Base-by-base conservation (phyloP, 2,329 filamentous ascomycete species). In the Ceratocystis harringtonii region DNA sequence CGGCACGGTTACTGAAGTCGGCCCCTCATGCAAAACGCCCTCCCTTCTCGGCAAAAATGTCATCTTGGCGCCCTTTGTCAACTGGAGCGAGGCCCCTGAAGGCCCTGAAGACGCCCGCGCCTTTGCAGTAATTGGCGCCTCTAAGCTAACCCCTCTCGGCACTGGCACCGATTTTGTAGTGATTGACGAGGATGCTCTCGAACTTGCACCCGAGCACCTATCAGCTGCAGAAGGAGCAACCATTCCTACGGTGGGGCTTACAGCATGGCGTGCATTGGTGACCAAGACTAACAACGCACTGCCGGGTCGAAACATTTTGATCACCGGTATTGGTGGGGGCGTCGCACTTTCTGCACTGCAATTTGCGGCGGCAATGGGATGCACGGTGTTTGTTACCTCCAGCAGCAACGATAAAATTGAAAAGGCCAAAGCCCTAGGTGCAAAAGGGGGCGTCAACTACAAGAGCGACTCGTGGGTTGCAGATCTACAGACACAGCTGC, bases 301-400 rank as follows among this genome's bases (percentile, higher is more conserved):
- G 66, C 75, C 76, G 0, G 89, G 89, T 1, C 77, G 82, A 68
- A 95, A 95, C 72, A 79, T 97, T 3, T 78, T 97, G 41, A 77
- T 97, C 52, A 96, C 92, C 3, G 92, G 92, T 0, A 95, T 97
- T 74, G 92, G 92, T 0, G 92, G 92, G 44, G 92, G 92, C 55
- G 92, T 96, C 0, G 92, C 92, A 43, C 77, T 96, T 65, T 86
- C 89, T 78, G 87, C 83, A 5, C 77, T 96, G 70, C 81, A 90
- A 73, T 95, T 95, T 75, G 91, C 84, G 10, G 84, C 86, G 12
- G 90, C 84, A 8, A 76, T 84, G 69, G 89, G 90, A 45, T 84
- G 86, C 70, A 84, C 86, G 73, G 87, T 92, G n/a, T 95, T 81
- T 72, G 90, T 96, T 65, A 92, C 87, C 1, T 90, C 86, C 65